Evolutionary conservation across 2,329 filamentous ascomycete genomes (phyloP), one percentile per base, ranked within the genome.

Genomic region (Colletotrichum tabaci): DNA sequence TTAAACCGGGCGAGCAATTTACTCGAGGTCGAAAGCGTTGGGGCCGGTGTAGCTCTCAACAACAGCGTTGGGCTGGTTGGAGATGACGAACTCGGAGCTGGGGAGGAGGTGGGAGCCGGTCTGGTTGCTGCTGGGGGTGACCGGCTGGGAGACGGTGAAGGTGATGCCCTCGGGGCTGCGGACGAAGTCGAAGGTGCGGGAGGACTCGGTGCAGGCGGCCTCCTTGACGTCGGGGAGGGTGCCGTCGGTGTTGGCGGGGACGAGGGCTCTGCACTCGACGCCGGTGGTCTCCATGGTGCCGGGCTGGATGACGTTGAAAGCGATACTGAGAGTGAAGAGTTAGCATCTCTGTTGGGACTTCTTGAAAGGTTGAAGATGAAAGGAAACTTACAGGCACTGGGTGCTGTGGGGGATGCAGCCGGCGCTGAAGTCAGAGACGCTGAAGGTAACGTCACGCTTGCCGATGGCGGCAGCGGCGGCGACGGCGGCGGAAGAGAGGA

Each of bases 21-120:
- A 71, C 65, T 68, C 65, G 47, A 71, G 68, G 46, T 71, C 49
- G 58, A 71, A 71, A 4, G n/a, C 18, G 18, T 5, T 50, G 9
- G 79, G 63, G 64, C 80, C 80, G 23, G 61, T 75, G 75, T 81
- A 81, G 60, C 9, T 61, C 77, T 81, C 71, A 50, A 78, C 76
- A 53, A 64, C 62, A 35, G 75, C 78, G 66, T 79, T 79, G 65
- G 75, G 75, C 72, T 77, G 42, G 66, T 74, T 53, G 56, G 72
- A 65, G 44, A 66, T 68, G 21, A 21, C 58, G 26, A 80, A 74
- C 50, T 80, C 71, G 74, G 65, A 57, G 73, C 72, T 75, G 62
- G 75, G 72, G 57, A 81, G 76, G 2, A 75, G 64, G 76, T 80
- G 77, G n/a, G 67, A 64, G 70, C 74, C 79, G 5, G 68, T 73